A percentile compares a stretch with the other conserved stretches of the same genome.
These are phyloP conservation scores for Xylaria sp. DNA, from an alignment of 2,329 filamentous ascomycete genomes.

Conservation along the genomic window DNA sequence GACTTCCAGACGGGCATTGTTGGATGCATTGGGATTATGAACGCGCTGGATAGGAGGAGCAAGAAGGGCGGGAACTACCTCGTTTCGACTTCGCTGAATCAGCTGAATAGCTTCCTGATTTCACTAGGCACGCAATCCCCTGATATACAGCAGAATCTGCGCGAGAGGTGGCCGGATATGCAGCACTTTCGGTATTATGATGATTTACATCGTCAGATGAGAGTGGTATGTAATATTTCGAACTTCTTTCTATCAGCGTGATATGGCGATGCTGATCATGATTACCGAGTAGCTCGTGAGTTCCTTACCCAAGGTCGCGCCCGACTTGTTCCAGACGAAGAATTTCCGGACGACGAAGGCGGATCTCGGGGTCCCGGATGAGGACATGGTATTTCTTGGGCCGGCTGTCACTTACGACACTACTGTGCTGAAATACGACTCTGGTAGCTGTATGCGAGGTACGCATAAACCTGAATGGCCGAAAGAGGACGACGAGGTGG, in stretches of 20 bases:
- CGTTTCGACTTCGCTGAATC: constrained; percentile 48
- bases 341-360: constrained; percentile 46
- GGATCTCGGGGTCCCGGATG: constrained; percentile 44
- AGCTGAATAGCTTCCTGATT: constrained; percentile 49
- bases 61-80: constrained; percentile 47
- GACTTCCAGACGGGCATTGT: constrained; percentile 49
- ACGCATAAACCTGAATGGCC: constrained; percentile 46
- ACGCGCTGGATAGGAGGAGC: constrained; percentile 43
- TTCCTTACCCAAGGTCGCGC: constrained; percentile 42
- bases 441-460: constrained; percentile 48
- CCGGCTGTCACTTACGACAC: constrained; percentile 46
- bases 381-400: constrained; percentile 49
- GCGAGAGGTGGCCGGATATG: constrained; percentile 46
- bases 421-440: constrained; percentile 46
- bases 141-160: constrained; percentile 42
- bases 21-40: constrained; percentile 47
- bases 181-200: constrained; percentile 45
- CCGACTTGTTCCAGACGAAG: constrained; percentile 41
- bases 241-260: neutral
- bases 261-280: constrained; percentile 23
- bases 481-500: constrained; percentile 4
- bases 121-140: constrained; percentile 45
- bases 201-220: constrained; percentile 48
- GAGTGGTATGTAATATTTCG: constrained; percentile 42
- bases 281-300: constrained; percentile 34